Percentiles rank a stretch among this genome's conserved stretches.
Evolutionary conservation across 352 stramenopile species (phyloP).

Genomic region (Bremia lactucae): DNA sequence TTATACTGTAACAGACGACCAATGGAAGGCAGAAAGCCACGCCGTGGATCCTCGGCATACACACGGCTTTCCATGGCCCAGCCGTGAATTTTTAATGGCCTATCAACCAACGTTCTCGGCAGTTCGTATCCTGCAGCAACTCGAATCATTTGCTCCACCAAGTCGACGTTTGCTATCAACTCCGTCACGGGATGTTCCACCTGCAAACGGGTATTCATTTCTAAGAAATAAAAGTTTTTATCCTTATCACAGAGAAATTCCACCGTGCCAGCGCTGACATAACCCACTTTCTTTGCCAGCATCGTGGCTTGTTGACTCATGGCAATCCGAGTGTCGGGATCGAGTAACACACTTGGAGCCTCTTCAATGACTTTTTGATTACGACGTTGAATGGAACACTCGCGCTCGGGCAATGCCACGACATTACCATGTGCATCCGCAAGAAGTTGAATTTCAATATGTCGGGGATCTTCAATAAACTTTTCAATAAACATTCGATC

Average conservation of each 20-base stretch:
- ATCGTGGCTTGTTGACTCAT: conserved; percentile 83
- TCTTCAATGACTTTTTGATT: conserved; percentile 98
- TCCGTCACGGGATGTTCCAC: conserved; percentile 96
- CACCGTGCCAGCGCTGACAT: conserved; percentile 92
- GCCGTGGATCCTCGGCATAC: conserved; percentile 94
- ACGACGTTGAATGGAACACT: conserved; percentile 93
- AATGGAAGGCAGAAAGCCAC: conserved; percentile 91
- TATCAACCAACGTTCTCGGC: conserved; percentile 67
- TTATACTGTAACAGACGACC: conserved; percentile 90
- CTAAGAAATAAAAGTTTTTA: conserved; percentile 97
- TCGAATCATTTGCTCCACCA: conserved; percentile 94
- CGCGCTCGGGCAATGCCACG: conserved; percentile 88
- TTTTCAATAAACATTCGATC: conserved; percentile 95
- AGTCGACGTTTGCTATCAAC: conserved; percentile 86
- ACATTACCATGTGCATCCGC: conserved; percentile 87
- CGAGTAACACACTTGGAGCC: conserved; percentile 83
- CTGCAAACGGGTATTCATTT: conserved; percentile 95
- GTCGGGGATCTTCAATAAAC: conserved; percentile 93
- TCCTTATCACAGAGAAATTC: conserved; percentile 94
- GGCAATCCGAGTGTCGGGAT: conserved; percentile 73
- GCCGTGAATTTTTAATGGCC: conserved; percentile 45
- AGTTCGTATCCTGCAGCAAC: conserved; percentile 88
- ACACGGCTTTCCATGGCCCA: conserved; percentile 91
- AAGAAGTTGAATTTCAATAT: conserved; percentile 98
- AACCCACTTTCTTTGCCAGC: conserved; percentile 88